Conservation (phyloP, 495 filamentous ascomycete genomes). For the Talaromyces proteolyticus region DNA sequence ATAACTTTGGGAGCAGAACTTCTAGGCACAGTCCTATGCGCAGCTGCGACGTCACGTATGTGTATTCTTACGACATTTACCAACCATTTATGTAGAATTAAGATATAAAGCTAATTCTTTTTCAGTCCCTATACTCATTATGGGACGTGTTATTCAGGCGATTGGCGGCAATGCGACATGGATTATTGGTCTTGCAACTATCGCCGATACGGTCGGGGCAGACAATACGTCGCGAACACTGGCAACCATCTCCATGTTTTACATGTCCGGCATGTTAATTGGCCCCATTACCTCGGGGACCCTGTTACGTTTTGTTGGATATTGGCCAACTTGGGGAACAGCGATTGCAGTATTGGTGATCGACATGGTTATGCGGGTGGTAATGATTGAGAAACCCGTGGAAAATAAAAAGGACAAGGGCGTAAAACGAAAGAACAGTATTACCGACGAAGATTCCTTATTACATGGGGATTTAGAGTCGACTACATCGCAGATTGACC, state of each 20-base stretch:
- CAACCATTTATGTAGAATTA: neutral
- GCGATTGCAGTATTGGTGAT: slow-evolving; percentile 13
- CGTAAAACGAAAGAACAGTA: neutral
- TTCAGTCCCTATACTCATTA: slow-evolving; percentile 18
- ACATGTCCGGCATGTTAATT: slow-evolving; percentile 13
- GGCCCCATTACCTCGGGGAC: slow-evolving; percentile 19
- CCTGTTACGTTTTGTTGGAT: slow-evolving; percentile 19
- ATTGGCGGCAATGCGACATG: slow-evolving; percentile 19
- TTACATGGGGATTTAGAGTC: neutral
- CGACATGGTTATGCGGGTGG: slow-evolving; percentile 24
- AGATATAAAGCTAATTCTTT: neutral
- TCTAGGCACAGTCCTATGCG: slow-evolving; percentile 12
- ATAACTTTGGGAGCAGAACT: slow-evolving; percentile 10
- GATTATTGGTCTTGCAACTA: slow-evolving; percentile 23
- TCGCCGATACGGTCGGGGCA: slow-evolving; percentile 19
- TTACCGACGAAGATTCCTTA: neutral
- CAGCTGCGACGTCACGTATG: slow-evolving; percentile 13
- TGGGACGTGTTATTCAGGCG: slow-evolving; percentile 22
- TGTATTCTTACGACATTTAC: neutral
- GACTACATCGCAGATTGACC: neutral
- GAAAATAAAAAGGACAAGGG: neutral
- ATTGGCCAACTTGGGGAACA: slow-evolving; percentile 23
- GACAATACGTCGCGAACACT: slow-evolving; percentile 24
- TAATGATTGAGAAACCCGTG: slow-evolving; percentile 24
- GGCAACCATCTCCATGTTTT: slow-evolving; percentile 10